Conservation (phyloP, 495 filamentous ascomycete species). For the Corynascus novoguineensis region DNA sequence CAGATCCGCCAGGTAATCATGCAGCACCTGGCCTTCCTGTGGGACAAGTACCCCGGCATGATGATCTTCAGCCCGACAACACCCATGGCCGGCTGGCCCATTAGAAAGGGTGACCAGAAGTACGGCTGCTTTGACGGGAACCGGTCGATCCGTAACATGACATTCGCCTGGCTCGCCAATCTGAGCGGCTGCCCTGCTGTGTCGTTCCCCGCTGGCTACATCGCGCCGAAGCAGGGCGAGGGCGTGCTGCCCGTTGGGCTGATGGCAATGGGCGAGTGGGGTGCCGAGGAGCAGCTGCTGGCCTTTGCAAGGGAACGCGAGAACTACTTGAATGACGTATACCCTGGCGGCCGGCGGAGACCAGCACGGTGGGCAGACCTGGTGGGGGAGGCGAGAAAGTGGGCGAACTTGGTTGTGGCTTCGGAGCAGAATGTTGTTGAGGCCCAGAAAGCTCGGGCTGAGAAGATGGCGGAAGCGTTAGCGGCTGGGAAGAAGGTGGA, state of each 20-base stretch:
- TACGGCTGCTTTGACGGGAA: conserved; percentile 72
- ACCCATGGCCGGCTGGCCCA: conserved; percentile 70
- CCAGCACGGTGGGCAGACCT: conserved; percentile 42
- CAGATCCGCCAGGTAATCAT: conserved; percentile 73
- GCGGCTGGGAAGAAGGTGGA: too few species aligned
- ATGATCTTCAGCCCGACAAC: conserved; percentile 75
- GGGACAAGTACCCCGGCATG: conserved; percentile 63
- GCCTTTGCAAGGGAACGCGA: conserved; percentile 69
- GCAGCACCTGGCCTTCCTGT: conserved; percentile 73
- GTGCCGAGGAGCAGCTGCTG: conserved; percentile 71
- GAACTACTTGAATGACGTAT: conserved; percentile 36
- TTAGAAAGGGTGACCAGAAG: conserved; percentile 43
- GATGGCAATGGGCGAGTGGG: conserved; percentile 90
- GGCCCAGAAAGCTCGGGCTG: too few species aligned
- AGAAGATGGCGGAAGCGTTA: too few species aligned
- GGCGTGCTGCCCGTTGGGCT: conserved; percentile 65
- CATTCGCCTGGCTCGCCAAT: conserved; percentile 85
- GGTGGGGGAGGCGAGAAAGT: conserved; percentile 25
- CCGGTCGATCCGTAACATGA: conserved; percentile 69
- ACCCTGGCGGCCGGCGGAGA: conserved; percentile 35
- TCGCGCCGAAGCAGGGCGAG: conserved; percentile 41
- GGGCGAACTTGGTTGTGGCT: too few species aligned
- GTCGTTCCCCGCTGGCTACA: conserved; percentile 72
- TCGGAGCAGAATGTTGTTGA: too few species aligned
- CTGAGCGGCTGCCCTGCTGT: conserved; percentile 74